phyloP scores from a whole-genome alignment of 2,329 filamentous ascomycete species.

The Diaporthe destruens region DNA sequence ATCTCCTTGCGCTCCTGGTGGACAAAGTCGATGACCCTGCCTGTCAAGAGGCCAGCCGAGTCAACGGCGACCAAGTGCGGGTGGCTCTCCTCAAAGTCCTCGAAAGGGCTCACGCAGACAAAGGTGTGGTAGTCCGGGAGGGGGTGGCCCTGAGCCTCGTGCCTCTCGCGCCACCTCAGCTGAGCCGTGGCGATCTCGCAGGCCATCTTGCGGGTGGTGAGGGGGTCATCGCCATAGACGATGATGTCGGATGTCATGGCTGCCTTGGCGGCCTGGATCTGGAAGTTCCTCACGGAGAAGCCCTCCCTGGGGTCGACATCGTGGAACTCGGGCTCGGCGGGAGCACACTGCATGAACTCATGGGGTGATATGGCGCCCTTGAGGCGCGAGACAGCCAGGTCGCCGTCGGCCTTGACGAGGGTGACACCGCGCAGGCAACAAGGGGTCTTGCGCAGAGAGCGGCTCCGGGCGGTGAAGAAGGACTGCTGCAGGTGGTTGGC shows the following conservation, averaged over 20 bases:
- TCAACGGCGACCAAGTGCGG: conserved; percentile 81
- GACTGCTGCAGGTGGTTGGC: conserved; percentile 89
- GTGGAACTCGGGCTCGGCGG: conserved; percentile 72
- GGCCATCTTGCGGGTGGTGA: conserved; percentile 71
- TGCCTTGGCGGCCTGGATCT: conserved; percentile 92
- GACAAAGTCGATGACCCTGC: conserved; percentile 87
- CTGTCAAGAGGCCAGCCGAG: conserved; percentile 77
- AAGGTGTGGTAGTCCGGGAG: conserved; percentile 87
- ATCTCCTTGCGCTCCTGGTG: conserved; percentile 92
- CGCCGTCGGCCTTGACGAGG: conserved; percentile 88
- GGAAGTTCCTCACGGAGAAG: conserved; percentile 96
- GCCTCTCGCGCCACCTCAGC: conserved; percentile 76
- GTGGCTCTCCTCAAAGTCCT: conserved; percentile 77
- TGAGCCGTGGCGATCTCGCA: conserved; percentile 83
- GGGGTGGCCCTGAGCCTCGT: conserved; percentile 66
- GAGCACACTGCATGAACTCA: conserved; percentile 75
- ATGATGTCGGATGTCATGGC: conserved; percentile 92
- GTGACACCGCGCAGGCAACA: conserved; percentile 84
- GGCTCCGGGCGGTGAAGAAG: conserved; percentile 87
- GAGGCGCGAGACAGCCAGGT: conserved; percentile 79
- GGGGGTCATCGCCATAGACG: conserved; percentile 83
- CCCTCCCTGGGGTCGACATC: conserved; percentile 89
- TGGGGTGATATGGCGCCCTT: conserved; percentile 88
- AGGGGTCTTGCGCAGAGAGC: conserved; percentile 77
- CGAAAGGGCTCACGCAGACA: conserved; percentile 73